Base-by-base conservation (phyloP, 306 rosid species). In the Inga laurina region DNA sequence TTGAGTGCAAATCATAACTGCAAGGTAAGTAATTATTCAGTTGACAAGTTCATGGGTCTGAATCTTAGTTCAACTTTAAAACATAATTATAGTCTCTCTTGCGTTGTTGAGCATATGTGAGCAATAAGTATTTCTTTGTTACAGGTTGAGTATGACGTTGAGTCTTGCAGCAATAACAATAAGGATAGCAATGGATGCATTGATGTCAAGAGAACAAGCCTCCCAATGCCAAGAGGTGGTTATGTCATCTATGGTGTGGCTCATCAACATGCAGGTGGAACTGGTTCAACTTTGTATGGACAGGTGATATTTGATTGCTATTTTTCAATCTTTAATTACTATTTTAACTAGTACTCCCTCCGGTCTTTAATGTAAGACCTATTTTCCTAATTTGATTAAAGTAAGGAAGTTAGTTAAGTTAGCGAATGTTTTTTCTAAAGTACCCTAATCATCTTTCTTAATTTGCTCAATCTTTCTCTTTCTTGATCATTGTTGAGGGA, bases 211-310 rank as follows among this genome's bases (percentile, higher is more conserved):
- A 52, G n/a, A 69, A 64, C 88, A 70, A 86, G 44, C 61, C 57
- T 86, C 6, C 89, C 81, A 4, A 39, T 91, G 72, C 85, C 87
- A 72, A 74, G 27, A 5, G 91, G 89, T 57, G 97, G 97, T 18
- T 91, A 86, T 82, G 61, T 94, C 14, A 41, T 94, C 82, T 94
- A 93, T 71, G 97, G 89, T 79, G 92, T 81, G 74, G 97, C 94
- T 81, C 98, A 94, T 84, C 98, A 93, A 62, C 98, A 94, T 85
- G 74, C 91, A 2, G 97, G 97, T 19, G 98, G 92, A 51, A 49
- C 16, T 7, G 97, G 94, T 59, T 74, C 94, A 66, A 84, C 89
- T 54, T 83, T 94, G 10, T 93, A 91, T 77, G 86, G 97, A 89
- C 86, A 91, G 93, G 98, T 91, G 59, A 82, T 64, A 34, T 1